Evolutionary conservation across 2,329 filamentous ascomycete genomes (phyloP), one percentile per base, ranked within the genome.

Genomic region (Bipolaris sorokiniana): DNA sequence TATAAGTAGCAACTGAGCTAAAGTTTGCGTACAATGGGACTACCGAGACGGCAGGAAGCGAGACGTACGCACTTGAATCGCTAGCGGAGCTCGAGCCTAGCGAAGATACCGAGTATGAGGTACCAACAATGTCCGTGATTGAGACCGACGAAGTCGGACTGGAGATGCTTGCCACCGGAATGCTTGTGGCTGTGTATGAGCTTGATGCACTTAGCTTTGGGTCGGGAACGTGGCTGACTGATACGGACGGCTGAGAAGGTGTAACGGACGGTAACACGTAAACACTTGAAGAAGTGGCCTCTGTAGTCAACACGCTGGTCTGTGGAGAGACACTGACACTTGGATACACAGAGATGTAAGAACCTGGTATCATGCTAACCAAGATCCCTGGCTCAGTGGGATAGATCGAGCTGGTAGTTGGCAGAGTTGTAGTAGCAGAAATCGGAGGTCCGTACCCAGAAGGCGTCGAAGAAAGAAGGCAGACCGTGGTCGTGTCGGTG

Each of bases 401-500:
- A n/a, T 61, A 40, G 23, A 40, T 42, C 5, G 58, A 59, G 46
- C 49, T 58, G 23, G 44, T 38, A n/a, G 47, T 45, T 28, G 54
- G 50, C 10, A 50, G 47, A n/a, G 64, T 34, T 23, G 52, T 51
- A 26, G 38, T 41, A 9, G 46, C 53, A 15, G 41, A 48, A 20
- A 54, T 28, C 37, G 62, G 54, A 36, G 58, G 45, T 22, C 46
- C 40, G n/a, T 61, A 57, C 28, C 56, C 64, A 18, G 62, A 57
- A 47, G 62, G 62, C 40, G 57, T 65, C 7, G 60, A 61, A 15
- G 58, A 65, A 23, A 61, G 54, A 28, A 77, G 74, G 61, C 79
- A 81, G 65, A 80, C 66, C 23, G 78, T 80, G 45, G 78, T 80
- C 13, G 77, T 77, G 41, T 76, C 64, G 41, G 75, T 68, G 48